Evolutionary conservation across 371 early-diverging fungal genomes (phyloP).

Genomic region (Mucor circinelloides): DNA sequence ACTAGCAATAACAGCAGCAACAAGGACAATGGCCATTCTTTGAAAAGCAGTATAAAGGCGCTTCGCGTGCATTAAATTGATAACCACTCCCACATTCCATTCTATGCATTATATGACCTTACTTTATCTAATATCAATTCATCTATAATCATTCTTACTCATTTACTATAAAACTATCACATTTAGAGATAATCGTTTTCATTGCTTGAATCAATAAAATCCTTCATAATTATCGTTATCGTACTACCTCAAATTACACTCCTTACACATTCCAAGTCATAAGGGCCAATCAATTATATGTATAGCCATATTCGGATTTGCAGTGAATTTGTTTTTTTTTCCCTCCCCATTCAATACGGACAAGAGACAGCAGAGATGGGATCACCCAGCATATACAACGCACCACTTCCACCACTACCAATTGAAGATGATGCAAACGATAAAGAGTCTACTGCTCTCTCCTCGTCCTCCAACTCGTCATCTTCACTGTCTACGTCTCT

Average conservation of each 20-base stretch:
- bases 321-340: not conserved
- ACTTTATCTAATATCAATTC: not conserved
- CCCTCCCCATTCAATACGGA: not conserved
- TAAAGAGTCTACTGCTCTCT: not conserved
- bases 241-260: not conserved
- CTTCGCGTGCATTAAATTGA: conserved; percentile 35
- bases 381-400: not conserved
- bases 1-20: not conserved
- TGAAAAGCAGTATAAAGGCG: conserved; percentile 29
- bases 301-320: not conserved
- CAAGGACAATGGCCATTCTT: conserved; percentile 9
- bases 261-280: not conserved
- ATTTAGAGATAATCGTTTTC: not conserved
- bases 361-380: not conserved
- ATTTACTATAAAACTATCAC: not conserved
- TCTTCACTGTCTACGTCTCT: not conserved
- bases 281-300: not conserved
- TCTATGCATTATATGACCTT: not conserved
- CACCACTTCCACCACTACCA: not conserved
- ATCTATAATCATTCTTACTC: not conserved
- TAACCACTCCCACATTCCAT: not conserved
- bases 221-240: no score
- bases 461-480: not conserved
- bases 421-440: not conserved
- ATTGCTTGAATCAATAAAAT: not conserved